Conservation (phyloP, 306 rosid species). For the cucumber (Cucumis sativus) region DNA sequence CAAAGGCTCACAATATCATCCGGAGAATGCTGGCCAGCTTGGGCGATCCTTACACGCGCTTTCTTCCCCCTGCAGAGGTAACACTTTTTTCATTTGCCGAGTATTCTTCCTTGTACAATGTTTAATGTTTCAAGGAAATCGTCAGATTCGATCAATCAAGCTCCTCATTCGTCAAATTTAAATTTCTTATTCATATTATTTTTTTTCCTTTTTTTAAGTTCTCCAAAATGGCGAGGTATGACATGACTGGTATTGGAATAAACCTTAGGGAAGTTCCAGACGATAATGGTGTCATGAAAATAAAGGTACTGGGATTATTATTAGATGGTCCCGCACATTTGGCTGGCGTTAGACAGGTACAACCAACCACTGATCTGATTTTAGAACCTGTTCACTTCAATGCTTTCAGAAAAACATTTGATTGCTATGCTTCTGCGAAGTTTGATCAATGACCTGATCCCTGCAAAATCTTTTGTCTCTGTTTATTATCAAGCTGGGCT, state of each 20-base stretch:
- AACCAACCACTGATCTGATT: background rate
- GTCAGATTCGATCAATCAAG: conserved; percentile 4
- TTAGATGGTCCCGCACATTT: conserved; percentile 86
- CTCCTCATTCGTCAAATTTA: conserved; percentile 16
- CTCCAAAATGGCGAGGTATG: conserved; percentile 99
- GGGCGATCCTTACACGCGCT: conserved; percentile 94
- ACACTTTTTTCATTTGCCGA: background rate
- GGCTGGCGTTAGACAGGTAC: conserved; percentile 90
- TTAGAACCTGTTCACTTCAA: background rate
- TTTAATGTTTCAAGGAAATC: background rate
- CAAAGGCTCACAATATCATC: conserved; percentile 79
- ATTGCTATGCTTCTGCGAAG: background rate
- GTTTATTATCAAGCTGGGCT: background rate
- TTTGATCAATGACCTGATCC: background rate
- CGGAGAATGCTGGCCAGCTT: conserved; percentile 72
- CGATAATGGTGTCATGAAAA: conserved; percentile 48
- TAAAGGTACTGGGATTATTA: conserved; percentile 69
- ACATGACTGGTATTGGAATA: conserved; percentile 94
- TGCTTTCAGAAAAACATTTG: background rate
- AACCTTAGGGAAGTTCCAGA: conserved; percentile 84
- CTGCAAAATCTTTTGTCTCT: background rate
- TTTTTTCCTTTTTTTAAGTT: conserved; percentile 43
- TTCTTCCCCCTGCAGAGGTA: conserved; percentile 84
- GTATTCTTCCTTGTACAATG: background rate
- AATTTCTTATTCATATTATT: conserved; percentile 30